Conservation (phyloP, 1,284 basidiomycete genomes). For the Crepidotus sp. region DNA sequence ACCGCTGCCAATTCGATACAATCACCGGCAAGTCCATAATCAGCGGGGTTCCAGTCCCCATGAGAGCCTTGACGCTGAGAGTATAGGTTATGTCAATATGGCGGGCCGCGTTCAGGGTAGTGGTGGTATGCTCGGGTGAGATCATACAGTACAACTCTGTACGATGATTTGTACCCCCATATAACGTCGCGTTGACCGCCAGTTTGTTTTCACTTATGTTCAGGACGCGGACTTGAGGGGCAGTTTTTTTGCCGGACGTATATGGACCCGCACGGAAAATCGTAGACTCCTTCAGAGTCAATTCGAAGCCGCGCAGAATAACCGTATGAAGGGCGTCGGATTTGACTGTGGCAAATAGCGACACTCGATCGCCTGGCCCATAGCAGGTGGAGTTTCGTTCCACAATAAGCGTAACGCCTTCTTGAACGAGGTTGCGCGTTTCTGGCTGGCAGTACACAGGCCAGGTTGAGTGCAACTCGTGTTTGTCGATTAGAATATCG, state of each 20-base stretch:
- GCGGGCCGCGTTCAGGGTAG: constrained; percentile 67
- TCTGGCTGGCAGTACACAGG: constrained; percentile 78
- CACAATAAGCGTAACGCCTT: constrained; percentile 67
- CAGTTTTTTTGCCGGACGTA: constrained; percentile 43
- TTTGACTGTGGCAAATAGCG: constrained; percentile 60
- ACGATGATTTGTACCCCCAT: constrained; percentile 60
- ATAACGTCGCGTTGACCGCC: constrained; percentile 61
- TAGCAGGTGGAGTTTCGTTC: constrained; percentile 69
- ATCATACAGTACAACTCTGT: constrained; percentile 63
- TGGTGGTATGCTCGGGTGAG: constrained; percentile 61
- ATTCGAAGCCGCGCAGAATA: constrained; percentile 72
- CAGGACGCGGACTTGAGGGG: constrained; percentile 45
- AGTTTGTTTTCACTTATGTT: constrained; percentile 58
- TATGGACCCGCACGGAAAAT: constrained; percentile 54
- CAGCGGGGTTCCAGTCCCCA: constrained; percentile 58
- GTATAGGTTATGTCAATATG: constrained; percentile 78
- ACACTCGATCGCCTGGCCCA: constrained; percentile 75
- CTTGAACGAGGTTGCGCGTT: constrained; percentile 52
- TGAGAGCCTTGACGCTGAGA: constrained; percentile 65
- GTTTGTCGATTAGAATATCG: constrained; percentile 76
- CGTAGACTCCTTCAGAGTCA: constrained; percentile 66
- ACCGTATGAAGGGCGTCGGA: constrained; percentile 57
- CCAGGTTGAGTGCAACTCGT: constrained; percentile 85
- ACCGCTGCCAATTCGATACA: constrained; percentile 77
- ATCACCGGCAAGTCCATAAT: constrained; percentile 67